Percentiles rank a stretch among this genome's conserved stretches.
Conservation (phyloP, 2,329 filamentous ascomycete species). For the Lachnellula hyalina region DNA sequence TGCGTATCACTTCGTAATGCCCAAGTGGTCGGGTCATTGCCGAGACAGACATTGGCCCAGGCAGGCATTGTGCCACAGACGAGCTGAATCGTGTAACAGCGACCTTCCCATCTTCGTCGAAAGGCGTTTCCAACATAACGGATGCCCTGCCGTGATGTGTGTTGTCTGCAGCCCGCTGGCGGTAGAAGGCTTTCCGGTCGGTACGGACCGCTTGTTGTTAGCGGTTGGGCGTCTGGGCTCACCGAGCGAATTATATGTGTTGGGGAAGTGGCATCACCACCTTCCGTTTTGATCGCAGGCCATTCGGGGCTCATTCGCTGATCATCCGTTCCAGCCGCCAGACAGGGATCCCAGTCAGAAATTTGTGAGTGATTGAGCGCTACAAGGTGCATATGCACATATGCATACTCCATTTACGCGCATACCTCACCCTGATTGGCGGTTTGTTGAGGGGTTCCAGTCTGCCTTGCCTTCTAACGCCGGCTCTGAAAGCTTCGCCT, state of each 20-base stretch:
- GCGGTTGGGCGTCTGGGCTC: no score
- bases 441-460: background rate
- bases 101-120: no score
- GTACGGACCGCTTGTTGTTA: no score
- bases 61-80: no score
- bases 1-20: background rate
- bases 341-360: background rate
- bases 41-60: background rate
- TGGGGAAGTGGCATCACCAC: background rate
- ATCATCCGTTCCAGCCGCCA: background rate
- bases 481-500: background rate
- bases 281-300: background rate
- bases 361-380: constrained; percentile 3
- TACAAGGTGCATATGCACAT: constrained; percentile 11
- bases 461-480: constrained; percentile 1
- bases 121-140: no score
- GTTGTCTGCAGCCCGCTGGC: no score
- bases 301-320: background rate
- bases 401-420: constrained; percentile 3
- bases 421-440: background rate
- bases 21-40: background rate
- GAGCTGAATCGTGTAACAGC: no score
- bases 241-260: background rate
- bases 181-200: no score
- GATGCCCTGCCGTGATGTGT: no score